phyloP scores from a whole-genome alignment of 75 land plant species.

The Chamaecyparis obtusa region DNA sequence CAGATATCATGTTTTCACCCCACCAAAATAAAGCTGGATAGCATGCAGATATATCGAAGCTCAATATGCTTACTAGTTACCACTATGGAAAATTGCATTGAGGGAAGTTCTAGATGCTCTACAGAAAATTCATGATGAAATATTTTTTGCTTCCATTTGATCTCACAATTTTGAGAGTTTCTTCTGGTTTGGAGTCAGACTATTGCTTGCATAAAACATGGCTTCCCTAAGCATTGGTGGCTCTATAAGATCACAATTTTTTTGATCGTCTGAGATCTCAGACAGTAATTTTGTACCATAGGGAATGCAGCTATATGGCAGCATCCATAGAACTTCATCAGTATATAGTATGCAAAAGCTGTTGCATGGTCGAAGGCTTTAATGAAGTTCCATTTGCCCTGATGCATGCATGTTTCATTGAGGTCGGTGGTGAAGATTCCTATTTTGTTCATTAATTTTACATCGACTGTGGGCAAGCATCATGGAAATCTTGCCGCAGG shows the following conservation, averaged over 20 bases:
- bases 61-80: background rate
- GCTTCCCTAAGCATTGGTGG: background rate
- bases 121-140: background rate
- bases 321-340: background rate
- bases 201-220: constrained; percentile 1
- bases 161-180: constrained; percentile 2
- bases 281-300: background rate
- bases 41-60: background rate
- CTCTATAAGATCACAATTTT: background rate
- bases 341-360: constrained; percentile 3
- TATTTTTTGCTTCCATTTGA: background rate
- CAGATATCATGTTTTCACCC: constrained; percentile 6
- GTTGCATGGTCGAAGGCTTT: background rate
- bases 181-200: background rate
- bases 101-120: background rate
- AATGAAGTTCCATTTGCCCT: background rate
- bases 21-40: constrained; percentile 5
- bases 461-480: background rate
- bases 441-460: background rate
- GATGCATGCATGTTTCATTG: background rate
- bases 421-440: background rate
- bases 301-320: background rate
- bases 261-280: background rate
- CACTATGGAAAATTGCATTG: background rate
- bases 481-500: background rate